Base-by-base conservation (phyloP, 176 grass and related monocot genomes). In the Thinopyrum elongatum region DNA sequence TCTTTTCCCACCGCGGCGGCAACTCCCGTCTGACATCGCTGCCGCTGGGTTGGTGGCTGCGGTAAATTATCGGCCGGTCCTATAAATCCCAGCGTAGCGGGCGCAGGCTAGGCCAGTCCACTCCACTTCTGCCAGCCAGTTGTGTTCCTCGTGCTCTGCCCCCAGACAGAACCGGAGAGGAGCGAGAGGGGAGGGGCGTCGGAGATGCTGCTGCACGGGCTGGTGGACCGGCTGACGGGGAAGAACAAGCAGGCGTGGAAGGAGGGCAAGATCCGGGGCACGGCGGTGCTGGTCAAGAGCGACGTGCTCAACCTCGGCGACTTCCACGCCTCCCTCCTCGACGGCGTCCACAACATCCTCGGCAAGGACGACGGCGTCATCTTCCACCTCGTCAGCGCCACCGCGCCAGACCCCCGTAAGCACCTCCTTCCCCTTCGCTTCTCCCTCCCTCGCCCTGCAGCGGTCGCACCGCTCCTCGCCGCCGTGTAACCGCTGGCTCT, bases 381-480 rank as follows among this genome's bases (percentile, higher is more conserved):
- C 73, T 87, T 95, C 62, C 91, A 53, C 6, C 95, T 98, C 72
- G 87, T 98, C 88, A 95, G 93, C 78, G 89, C 95, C 77, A 95
- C 93, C 81, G 85, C 77, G 13, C 33, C 71, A 2, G 93, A 98
- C 76, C 62, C 80, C 5, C 10, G 95, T 98, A 70, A 85, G 67
- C 28, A 1, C 7, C 1, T n/a, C 0, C 11, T 10, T 0, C 1
- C 7, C 8, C 41, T 12, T 42, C 7, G 6, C 1, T 13, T 13
- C 30, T 4, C 61, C 61, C 16, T 3, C 15, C 35, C 4, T 3
- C 21, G 13, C 25, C 51, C 75, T 59, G 51, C 51, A 8, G 11
- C 61, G 23, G 51, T 8, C 51, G 31, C 75, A 4, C 36, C 36
- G 78, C 25, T n/a, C 34, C 6, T 6, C 78, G 41, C 27, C 80